Base-by-base conservation (phyloP, 2,329 filamentous ascomycete genomes). In the Fusarium ramigenum region DNA sequence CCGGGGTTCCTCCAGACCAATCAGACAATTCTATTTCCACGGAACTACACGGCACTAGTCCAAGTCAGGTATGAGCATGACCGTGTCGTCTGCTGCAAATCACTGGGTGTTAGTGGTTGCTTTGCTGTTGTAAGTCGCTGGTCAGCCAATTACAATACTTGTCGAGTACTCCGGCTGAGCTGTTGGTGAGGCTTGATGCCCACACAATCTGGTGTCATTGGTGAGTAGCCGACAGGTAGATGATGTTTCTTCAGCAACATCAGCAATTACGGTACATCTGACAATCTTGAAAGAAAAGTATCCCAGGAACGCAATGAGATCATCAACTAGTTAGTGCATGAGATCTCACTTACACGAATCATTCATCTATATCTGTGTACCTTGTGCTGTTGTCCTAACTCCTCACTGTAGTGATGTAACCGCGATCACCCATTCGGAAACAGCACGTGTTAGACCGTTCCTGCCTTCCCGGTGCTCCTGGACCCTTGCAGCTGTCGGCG, bases 1-100 rank as follows among this genome's bases (percentile, higher is more conserved):
- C 78, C 78, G 78, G 78, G 78, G 78, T 80, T 80, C 77, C 77
- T 78, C 78, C 78, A 64, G 62, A 49, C 78, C 77, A 79, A 79
- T 79, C 63, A 75, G 62, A 66, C n/a, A 23, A 49, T 25, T 36
- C 23, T 16, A 39, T 42, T 44, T 39, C 49, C 49, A 40, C 70
- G 54, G 66, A 63, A 63, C 64, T 42, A 47, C 7, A 54, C 47
- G 23, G 40, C 66, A 60, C 78, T 77, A 79, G 66, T 66, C 72
- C 65, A 54, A 47, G 65, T 63, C 44, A 54, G 77, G 77, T 43
- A 59, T 52, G 54, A 73, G 69, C 69, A 73, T 77, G 60, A 77
- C 72, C 46, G 52, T 65, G 66, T 74, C 70, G 70, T 69, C 60
- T 73, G 59, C 73, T 75, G 71, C 64, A 75, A 68, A 63, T 70